A percentile compares a stretch with the other conserved stretches of the same genome.
These are phyloP conservation scores for Coemansia erecta DNA, from an alignment of 192 early-diverging fungal genomes.

Conservation along the genomic window DNA sequence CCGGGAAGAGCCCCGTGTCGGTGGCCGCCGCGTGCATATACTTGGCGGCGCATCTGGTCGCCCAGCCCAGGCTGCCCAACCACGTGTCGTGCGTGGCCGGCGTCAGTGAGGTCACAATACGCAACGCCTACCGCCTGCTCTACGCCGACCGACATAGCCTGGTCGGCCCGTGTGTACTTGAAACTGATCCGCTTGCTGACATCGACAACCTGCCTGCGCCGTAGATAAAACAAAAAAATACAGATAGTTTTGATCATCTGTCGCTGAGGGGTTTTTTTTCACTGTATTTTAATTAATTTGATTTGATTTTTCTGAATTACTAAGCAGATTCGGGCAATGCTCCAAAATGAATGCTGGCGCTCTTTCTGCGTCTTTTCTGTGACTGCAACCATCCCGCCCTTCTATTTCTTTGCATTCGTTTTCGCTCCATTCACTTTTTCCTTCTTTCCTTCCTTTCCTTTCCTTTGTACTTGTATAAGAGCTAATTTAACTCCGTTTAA, in stretches of 20 bases:
- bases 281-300: no score
- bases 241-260: not conserved
- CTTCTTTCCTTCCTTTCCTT: constrained; percentile 3
- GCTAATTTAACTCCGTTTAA: no score
- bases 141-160: constrained; percentile 61
- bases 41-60: constrained; percentile 73
- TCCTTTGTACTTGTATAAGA: not conserved
- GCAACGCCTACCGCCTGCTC: constrained; percentile 75
- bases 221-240: not conserved
- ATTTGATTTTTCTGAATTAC: no score
- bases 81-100: constrained; percentile 84
- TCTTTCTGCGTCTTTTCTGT: not conserved
- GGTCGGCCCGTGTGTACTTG: constrained; percentile 29
- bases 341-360: not conserved
- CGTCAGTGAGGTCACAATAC: constrained; percentile 92
- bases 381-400: not conserved
- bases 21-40: constrained; percentile 92
- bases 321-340: no score
- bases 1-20: constrained; percentile 88
- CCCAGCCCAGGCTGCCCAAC: constrained; percentile 63
- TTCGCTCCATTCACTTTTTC: not conserved
- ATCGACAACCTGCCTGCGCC: constrained; percentile 26
- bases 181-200: constrained; percentile 15
- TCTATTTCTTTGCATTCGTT: not conserved
- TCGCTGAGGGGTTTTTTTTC: no score